Percentiles rank a stretch among this genome's conserved stretches.
Evolutionary conservation across 805 yeast species (phyloP).

Genomic region (Ogataea dorogensis): DNA sequence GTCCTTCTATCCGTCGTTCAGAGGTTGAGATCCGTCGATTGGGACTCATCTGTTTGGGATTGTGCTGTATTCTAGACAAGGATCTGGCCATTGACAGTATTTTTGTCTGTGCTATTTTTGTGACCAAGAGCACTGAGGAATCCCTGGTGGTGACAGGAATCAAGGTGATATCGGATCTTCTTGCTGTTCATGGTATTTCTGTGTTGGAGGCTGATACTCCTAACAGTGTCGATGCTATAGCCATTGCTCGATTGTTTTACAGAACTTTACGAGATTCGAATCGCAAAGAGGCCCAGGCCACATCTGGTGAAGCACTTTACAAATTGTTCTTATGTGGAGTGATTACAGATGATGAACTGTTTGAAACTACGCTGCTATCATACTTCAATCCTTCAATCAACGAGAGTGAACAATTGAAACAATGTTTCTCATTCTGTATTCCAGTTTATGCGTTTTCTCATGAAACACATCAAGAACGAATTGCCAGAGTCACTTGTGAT

Average conservation of each 20-base stretch:
- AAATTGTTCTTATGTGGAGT: constrained; percentile 78
- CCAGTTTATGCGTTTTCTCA: constrained; percentile 87
- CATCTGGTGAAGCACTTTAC: constrained; percentile 83
- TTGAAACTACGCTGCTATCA: constrained; percentile 66
- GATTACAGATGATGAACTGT: constrained; percentile 64
- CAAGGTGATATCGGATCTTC: constrained; percentile 71
- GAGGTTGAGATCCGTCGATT: constrained; percentile 54
- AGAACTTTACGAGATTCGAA: constrained; percentile 57
- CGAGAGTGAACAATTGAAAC: constrained; percentile 64
- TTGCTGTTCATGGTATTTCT: constrained; percentile 71
- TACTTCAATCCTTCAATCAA: constrained; percentile 72
- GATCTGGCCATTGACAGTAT: constrained; percentile 61
- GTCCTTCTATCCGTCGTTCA: constrained; percentile 69
- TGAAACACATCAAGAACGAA: constrained; percentile 61
- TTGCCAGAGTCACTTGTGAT: constrained; percentile 65
- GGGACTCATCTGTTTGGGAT: constrained; percentile 75
- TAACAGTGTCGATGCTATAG: constrained; percentile 61
- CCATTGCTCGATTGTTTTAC: constrained; percentile 68
- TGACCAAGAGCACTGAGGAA: constrained; percentile 57
- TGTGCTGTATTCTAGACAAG: constrained; percentile 71
- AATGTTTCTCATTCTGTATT: constrained; percentile 79
- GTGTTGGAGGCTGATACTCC: constrained; percentile 54
- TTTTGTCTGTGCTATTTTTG: constrained; percentile 66
- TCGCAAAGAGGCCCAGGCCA: constrained; percentile 67
- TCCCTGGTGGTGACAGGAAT: constrained; percentile 60